phyloP scores from a whole-genome alignment of 805 yeast genomes.

The Saccharomycopsis capsularis region DNA sequence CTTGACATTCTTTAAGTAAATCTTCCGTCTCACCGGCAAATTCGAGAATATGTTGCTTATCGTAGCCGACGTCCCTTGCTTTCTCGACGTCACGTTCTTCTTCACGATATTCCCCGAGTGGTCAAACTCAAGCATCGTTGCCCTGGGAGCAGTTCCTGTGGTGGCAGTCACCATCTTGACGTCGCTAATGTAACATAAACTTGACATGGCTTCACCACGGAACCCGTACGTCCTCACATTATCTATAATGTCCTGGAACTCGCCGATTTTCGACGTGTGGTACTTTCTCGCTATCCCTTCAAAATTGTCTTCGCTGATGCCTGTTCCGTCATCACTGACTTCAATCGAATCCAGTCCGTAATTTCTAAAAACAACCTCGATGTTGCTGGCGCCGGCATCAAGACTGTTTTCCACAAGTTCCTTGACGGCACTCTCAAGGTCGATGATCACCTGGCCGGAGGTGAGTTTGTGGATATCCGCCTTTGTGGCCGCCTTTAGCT shows the following conservation, averaged over 20 bases:
- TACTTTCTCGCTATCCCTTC: conserved; percentile 51
- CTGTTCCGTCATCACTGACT: conserved; percentile 61
- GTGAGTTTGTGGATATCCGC: conserved; percentile 63
- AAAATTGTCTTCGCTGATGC: conserved; percentile 49
- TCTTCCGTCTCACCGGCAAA: conserved; percentile 78
- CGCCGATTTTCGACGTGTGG: conserved; percentile 56
- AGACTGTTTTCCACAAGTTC: conserved; percentile 83
- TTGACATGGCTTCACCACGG: conserved; percentile 76
- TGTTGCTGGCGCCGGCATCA: conserved; percentile 65
- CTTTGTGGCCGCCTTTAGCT: not conserved
- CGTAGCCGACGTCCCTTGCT: conserved; percentile 61
- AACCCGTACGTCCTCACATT: conserved; percentile 58
- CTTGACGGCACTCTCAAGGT: conserved; percentile 68
- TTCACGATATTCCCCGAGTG: conserved; percentile 43
- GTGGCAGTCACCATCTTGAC: conserved; percentile 46
- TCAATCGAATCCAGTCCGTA: conserved; percentile 71
- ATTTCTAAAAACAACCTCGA: conserved; percentile 62
- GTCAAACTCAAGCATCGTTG: conserved; percentile 48
- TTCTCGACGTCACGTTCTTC: conserved; percentile 42
- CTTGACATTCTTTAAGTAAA: conserved; percentile 57
- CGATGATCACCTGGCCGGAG: conserved; percentile 89
- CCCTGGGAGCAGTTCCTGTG: conserved; percentile 44
- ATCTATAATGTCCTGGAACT: conserved; percentile 47
- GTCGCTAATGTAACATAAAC: conserved; percentile 51
- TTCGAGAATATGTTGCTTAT: conserved; percentile 55